phyloP scores from a whole-genome alignment of 345 rosid genomes.

The Psidium friedrichsthalianum region DNA sequence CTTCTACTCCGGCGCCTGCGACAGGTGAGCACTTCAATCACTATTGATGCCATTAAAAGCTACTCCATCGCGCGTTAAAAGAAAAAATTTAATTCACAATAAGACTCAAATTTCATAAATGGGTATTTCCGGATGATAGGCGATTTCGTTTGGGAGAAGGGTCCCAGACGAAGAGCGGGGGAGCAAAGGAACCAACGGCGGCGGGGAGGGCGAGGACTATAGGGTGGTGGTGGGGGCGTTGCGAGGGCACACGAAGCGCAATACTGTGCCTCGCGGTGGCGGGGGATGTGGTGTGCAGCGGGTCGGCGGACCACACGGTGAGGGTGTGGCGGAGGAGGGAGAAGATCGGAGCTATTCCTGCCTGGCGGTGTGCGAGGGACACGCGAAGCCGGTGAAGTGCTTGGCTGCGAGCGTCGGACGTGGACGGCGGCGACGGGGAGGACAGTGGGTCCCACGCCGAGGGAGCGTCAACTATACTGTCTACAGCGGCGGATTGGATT shows the following conservation, averaged over 20 bases:
- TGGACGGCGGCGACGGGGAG: conserved; percentile 5
- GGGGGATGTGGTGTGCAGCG: conserved; percentile 48
- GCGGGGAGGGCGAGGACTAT: neutral
- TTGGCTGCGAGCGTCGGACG: conserved; percentile 20
- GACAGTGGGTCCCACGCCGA: neutral
- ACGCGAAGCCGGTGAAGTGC: conserved; percentile 56
- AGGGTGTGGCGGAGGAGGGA: conserved; percentile 54
- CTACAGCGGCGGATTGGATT: conserved; percentile 68
- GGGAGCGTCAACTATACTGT: too few relatives aligned
- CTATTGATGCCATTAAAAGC: neutral
- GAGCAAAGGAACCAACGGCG: neutral
- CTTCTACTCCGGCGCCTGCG: conserved; percentile 73
- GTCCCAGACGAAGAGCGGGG: conserved; percentile 1
- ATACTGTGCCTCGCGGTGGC: conserved; percentile 50
- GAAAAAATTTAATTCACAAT: too few relatives aligned
- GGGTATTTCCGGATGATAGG: conserved; percentile 13
- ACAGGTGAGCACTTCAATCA: conserved; percentile 7
- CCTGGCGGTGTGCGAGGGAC: conserved; percentile 53
- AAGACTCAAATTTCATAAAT: neutral
- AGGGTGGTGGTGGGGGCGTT: conserved; percentile 59
- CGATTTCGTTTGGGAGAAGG: conserved; percentile 65
- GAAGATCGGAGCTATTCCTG: conserved; percentile 26
- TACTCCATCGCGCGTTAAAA: neutral
- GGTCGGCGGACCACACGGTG: conserved; percentile 55
- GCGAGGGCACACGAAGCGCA: conserved; percentile 59